Evolutionary conservation across 169 alveolate species (phyloP).

Genomic region (Plasmodium vivax): DNA sequence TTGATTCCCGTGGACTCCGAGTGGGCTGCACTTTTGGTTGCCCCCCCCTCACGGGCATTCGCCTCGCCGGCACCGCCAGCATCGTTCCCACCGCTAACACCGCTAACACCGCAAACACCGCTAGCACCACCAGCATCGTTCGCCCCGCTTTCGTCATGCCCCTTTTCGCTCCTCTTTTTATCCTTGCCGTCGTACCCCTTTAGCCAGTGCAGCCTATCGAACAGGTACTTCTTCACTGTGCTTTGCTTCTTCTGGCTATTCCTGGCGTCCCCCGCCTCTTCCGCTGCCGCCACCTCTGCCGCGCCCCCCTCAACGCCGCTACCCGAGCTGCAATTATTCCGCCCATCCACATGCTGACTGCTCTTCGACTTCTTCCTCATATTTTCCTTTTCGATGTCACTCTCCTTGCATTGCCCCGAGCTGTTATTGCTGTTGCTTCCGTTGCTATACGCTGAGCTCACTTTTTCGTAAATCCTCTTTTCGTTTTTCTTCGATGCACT

Average conservation of each 20-base stretch:
- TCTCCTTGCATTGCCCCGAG: background rate
- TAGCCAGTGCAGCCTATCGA: constrained; percentile 44
- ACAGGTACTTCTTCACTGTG: constrained; percentile 37
- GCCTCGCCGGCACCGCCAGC: background rate
- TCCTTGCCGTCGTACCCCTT: constrained; percentile 40
- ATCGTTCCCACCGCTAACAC: background rate
- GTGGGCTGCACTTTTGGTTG: background rate
- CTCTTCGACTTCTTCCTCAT: constrained; percentile 26
- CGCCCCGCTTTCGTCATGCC: background rate
- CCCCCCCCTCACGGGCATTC: background rate
- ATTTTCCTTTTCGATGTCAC: constrained; percentile 37
- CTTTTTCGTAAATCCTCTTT: constrained; percentile 50
- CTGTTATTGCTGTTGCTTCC: constrained; percentile 34
- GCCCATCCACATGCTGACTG: constrained; percentile 1
- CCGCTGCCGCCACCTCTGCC: background rate
- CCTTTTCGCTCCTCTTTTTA: constrained; percentile 16
- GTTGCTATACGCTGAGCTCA: constrained; percentile 7
- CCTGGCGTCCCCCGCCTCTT: background rate
- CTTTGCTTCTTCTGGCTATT: constrained; percentile 5
- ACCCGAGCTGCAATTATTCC: background rate
- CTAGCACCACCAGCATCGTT: too few species aligned
- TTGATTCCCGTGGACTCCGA: background rate
- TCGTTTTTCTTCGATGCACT: constrained; percentile 26
- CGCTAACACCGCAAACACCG: too few species aligned
- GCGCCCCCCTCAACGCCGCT: background rate